Evolutionary conservation across 495 filamentous ascomycete genomes (phyloP).

Genomic region (Aspergillus carlsbadensis): DNA sequence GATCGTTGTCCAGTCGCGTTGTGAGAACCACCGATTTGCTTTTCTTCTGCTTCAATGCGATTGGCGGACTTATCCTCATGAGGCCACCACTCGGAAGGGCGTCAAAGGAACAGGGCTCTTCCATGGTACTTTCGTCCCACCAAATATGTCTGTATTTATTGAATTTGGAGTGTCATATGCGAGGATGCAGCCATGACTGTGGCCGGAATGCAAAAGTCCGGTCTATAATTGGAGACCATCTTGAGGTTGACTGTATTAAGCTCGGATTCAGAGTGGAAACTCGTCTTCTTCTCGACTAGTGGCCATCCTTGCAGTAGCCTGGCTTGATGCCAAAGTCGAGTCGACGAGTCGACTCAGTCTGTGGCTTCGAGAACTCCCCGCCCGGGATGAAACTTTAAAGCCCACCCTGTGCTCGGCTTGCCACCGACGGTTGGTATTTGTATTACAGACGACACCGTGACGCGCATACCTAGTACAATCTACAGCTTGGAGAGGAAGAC

Average conservation of each 20-base stretch:
- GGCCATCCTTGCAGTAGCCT: no score
- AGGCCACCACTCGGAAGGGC: neutral
- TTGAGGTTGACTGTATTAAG: neutral
- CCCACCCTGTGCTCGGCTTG: neutral
- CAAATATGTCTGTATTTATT: no score
- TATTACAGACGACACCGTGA: neutral
- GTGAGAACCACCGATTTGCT: neutral
- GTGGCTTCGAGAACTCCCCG: neutral
- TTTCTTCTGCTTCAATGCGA: constrained; percentile 2
- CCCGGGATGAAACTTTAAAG: neutral
- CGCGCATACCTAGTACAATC: no score
- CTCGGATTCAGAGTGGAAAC: constrained; percentile 1
- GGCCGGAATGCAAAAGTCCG: neutral
- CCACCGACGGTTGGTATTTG: neutral
- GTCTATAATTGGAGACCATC: neutral
- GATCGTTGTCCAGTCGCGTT: neutral
- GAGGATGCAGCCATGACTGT: no score
- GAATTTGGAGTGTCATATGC: no score
- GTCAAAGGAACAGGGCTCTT: neutral
- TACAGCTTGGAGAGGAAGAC: no score
- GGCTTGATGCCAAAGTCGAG: neutral
- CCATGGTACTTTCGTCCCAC: neutral
- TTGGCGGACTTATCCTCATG: neutral
- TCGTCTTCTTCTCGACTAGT: neutral
- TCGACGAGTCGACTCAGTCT: neutral